phyloP scores from a whole-genome alignment of 2,329 filamentous ascomycete genomes.

The Talaromyces sp. region DNA sequence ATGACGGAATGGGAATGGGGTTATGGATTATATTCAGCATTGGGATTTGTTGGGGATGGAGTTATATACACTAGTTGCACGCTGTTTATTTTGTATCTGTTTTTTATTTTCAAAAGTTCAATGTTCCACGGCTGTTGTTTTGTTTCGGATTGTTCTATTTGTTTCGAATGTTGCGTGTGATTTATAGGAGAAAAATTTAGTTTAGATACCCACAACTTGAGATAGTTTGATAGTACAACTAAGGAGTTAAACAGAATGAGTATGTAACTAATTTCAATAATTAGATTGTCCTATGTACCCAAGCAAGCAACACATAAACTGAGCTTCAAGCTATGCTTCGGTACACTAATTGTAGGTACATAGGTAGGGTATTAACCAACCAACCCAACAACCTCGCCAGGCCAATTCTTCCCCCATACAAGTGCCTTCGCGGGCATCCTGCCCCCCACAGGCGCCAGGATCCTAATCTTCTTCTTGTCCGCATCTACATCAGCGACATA shows the following conservation, averaged over 20 bases:
- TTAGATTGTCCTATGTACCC: neutral
- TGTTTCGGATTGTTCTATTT: neutral
- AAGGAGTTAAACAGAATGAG: neutral
- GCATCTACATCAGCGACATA: conserved; percentile 92
- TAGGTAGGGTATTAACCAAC: conserved; percentile 61
- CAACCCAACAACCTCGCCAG: conserved; percentile 77
- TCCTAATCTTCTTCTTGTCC: conserved; percentile 72
- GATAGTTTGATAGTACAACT: neutral
- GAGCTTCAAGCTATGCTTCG: neutral
- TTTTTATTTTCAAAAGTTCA: neutral
- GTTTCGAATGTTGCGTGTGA: neutral
- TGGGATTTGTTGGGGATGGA: neutral
- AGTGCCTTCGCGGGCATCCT: conserved; percentile 76
- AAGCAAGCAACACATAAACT: too few species aligned
- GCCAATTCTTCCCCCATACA: conserved; percentile 76
- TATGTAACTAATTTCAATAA: neutral
- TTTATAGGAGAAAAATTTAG: neutral
- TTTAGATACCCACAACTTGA: neutral
- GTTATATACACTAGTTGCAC: neutral
- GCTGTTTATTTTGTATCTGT: conserved; percentile 7
- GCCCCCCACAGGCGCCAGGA: conserved; percentile 81
- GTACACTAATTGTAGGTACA: neutral
- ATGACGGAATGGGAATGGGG: neutral
- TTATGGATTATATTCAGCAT: neutral
- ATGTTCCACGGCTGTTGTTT: too few species aligned